Percentiles rank a stretch among this genome's conserved stretches.
Conservation (phyloP, 108 stramenopile genomes). For the Mayamaea pseudoterrestris region DNA sequence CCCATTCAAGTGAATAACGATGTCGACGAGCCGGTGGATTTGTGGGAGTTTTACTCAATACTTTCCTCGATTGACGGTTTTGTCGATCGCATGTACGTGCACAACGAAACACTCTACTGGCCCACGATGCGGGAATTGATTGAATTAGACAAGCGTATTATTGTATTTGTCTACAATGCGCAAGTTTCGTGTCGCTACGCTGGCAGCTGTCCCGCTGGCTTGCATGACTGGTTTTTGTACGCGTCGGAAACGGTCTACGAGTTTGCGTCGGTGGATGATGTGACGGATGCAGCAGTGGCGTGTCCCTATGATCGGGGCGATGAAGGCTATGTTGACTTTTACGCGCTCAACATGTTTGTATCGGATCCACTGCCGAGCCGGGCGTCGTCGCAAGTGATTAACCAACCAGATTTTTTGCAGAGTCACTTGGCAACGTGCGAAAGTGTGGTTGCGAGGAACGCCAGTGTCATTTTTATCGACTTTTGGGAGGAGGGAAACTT, state of each 20-base stretch:
- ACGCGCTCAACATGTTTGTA: slow-evolving; percentile 46
- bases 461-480: slow-evolving; percentile 40
- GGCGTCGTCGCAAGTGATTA: slow-evolving; percentile 16
- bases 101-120: slow-evolving; percentile 19
- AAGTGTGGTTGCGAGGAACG: slow-evolving; percentile 5
- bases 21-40: slow-evolving; percentile 7
- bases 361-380: slow-evolving; percentile 24
- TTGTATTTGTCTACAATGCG: slow-evolving; percentile 51
- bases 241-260: slow-evolving; percentile 51
- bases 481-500: slow-evolving; percentile 53
- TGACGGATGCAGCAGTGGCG: slow-evolving; percentile 23
- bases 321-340: slow-evolving; percentile 14
- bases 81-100: slow-evolving; percentile 14
- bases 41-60: slow-evolving; percentile 14
- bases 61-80: slow-evolving; percentile 18
- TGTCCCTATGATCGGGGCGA: slow-evolving; percentile 33
- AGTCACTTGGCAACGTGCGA: slow-evolving; percentile 25
- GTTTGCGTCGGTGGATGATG: slow-evolving; percentile 19
- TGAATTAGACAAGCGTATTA: slow-evolving; percentile 32
- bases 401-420: slow-evolving; percentile 16
- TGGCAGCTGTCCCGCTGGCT: slow-evolving; percentile 28
- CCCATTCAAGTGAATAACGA: slow-evolving; percentile 41
- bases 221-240: slow-evolving; percentile 34
- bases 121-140: slow-evolving; percentile 47
- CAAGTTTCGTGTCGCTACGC: slow-evolving; percentile 32